Base-by-base conservation (phyloP, 345 rosid species). In the Ricinus communis region DNA sequence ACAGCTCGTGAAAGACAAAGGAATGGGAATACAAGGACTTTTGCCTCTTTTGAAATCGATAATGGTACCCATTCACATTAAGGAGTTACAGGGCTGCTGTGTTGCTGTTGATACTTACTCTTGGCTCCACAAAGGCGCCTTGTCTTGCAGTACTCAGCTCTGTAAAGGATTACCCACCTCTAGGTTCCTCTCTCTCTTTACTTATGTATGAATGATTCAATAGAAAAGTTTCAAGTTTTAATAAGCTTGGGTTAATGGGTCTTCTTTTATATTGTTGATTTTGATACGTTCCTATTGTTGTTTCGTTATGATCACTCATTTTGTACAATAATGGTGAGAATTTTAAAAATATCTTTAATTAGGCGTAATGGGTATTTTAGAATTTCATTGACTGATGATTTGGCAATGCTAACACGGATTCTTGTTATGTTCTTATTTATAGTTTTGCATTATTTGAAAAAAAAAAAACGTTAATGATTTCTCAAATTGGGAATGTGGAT, bases 51-150 rank as follows among this genome's bases (percentile, higher is more conserved):
- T 95, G 79, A 92, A 92, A 82, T 90, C 97, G 59, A 90, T 77
- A 62, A 95, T 95, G 96, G 79, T 52, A 51, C 90, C 97, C 33
- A 65, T 86, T 24, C 97, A 92, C 73, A 69, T 87, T 62, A 88
- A 86, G 72, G 92, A 92, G 36, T 86, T 95, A 61, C 82, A 90
- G 60, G 97, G 93, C 59, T 89, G 86, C 71, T 61, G 53, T 36
- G 99, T 90, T 57, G 99, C 99, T 45, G 84, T 95, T 36, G 99
- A 95, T 72, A 88, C 97, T 55, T 95, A 92, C 69, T 95, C 97
- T 33, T 95, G 97, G 99, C 93, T 95, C 62, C 94, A 89, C 80
- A 89, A 84, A 74, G 91, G 94, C 4, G 94, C 94, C 0, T 66
- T 89, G 70, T 84, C 90, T 66, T 89, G 94, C 78, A 82, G 94